Evolutionary conservation across 306 rosid species (phyloP).

Genomic region (Fragaria iinumae): DNA sequence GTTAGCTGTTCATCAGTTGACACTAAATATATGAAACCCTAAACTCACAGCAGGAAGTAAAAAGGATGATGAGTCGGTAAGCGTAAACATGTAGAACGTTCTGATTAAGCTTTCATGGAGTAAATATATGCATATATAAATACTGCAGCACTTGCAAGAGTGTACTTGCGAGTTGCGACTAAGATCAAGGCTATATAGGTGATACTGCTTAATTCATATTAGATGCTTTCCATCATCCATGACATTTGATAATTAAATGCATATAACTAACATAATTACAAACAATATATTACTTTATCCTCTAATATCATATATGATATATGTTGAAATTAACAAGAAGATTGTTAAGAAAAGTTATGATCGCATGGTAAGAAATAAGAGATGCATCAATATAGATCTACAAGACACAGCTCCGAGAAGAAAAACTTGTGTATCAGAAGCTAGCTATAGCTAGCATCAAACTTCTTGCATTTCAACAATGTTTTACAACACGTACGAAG

Average conservation of each 20-base stretch:
- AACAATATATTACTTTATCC: not conserved
- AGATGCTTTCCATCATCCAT: not conserved
- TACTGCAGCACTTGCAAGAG: not conserved
- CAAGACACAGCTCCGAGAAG: not conserved
- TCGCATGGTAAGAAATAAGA: not conserved
- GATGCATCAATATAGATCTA: not conserved
- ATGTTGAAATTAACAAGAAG: not conserved
- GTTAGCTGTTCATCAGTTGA: not conserved
- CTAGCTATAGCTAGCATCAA: not conserved
- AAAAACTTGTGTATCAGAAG: not conserved
- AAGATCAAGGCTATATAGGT: not conserved
- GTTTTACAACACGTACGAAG: not conserved
- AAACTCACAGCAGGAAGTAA: too few relatives aligned
- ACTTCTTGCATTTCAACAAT: not conserved
- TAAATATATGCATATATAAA: not conserved
- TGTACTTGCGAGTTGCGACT: not conserved
- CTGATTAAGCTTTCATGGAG: not conserved
- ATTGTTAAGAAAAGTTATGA: not conserved
- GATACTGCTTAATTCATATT: not conserved
- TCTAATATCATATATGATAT: not conserved
- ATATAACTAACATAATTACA: not conserved
- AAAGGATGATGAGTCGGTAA: not conserved
- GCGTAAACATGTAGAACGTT: not conserved
- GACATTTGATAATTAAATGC: not conserved
- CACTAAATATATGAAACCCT: not conserved